phyloP scores from a whole-genome alignment of 345 rosid genomes.

The Leavenworthia alabamica region DNA sequence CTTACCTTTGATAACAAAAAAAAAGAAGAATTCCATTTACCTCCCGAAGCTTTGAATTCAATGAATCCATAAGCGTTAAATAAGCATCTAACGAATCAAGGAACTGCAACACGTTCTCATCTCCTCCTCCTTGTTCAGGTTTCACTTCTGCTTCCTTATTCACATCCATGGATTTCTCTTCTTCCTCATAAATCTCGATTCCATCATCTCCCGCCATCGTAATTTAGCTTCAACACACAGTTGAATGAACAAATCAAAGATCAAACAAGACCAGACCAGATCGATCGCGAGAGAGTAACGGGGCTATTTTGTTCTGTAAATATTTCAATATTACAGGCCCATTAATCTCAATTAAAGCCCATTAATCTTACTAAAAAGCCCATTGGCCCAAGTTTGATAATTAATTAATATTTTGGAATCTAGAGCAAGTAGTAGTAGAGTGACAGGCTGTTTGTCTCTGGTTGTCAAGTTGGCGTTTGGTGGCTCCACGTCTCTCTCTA shows the following conservation, averaged over 20 bases:
- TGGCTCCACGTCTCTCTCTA: constrained; percentile 28
- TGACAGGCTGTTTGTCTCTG: constrained; percentile 21
- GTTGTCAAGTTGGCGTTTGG: constrained; percentile 32
- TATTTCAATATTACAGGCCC: not conserved
- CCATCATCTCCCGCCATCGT: constrained; percentile 25
- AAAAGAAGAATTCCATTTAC: constrained; percentile 30
- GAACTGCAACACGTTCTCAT: constrained; percentile 47
- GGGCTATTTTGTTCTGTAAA: constrained; percentile 2
- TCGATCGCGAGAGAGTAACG: constrained; percentile 1
- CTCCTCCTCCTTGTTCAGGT: constrained; percentile 14
- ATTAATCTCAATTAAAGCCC: not conserved
- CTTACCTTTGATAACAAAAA: not conserved
- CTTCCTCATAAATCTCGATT: constrained; percentile 27
- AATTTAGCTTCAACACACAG: constrained; percentile 1
- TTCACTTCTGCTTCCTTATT: not conserved
- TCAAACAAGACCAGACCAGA: not conserved
- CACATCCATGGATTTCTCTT: constrained; percentile 6
- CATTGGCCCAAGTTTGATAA: not conserved
- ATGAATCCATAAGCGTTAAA: constrained; percentile 47
- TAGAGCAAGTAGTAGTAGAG: too few relatives aligned
- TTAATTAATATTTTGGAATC: not conserved
- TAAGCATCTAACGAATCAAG: constrained; percentile 76
- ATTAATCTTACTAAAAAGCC: not conserved
- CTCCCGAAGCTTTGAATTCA: constrained; percentile 70
- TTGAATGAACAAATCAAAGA: not conserved